Percentiles rank a stretch among this genome's conserved stretches.
These are phyloP conservation scores for Triadica sebifera DNA, from an alignment of 345 rosid genomes.

Conservation along the genomic window DNA sequence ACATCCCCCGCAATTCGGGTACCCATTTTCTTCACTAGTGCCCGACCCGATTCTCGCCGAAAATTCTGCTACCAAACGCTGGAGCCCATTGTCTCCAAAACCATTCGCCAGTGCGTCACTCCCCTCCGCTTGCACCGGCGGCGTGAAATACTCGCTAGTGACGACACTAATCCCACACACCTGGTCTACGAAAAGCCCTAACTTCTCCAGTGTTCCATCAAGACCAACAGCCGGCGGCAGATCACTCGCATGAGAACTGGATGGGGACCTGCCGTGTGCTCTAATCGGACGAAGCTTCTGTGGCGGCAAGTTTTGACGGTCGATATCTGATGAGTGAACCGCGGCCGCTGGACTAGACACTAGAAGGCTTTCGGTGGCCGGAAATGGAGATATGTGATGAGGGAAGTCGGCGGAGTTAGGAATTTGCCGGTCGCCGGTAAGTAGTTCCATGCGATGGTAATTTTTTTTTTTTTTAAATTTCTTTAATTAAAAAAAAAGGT, in stretches of 20 bases:
- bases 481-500: background rate
- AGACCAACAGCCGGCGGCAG: constrained; percentile 15
- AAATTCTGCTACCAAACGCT: constrained; percentile 2
- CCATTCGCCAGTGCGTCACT: constrained; percentile 21
- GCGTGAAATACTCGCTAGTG: constrained; percentile 28
- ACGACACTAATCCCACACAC: constrained; percentile 17
- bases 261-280: constrained; percentile 37
- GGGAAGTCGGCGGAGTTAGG: constrained; percentile 31
- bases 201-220: constrained; percentile 35
- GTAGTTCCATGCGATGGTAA: constrained; percentile 43
- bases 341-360: constrained; percentile 13
- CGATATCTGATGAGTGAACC: constrained; percentile 4
- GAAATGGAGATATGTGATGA: constrained; percentile 44
- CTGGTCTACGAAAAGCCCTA: constrained; percentile 34
- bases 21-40: background rate
- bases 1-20: background rate
- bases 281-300: constrained; percentile 70
- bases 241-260: constrained; percentile 20
- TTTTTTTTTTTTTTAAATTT: too few relatives aligned
- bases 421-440: constrained; percentile 42
- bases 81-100: background rate
- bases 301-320: constrained; percentile 36
- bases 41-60: constrained; percentile 10
- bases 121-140: constrained; percentile 27
- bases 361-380: constrained; percentile 20